phyloP scores from a whole-genome alignment of 2,329 filamentous ascomycete species.

The Aspergillus costaricaensis region DNA sequence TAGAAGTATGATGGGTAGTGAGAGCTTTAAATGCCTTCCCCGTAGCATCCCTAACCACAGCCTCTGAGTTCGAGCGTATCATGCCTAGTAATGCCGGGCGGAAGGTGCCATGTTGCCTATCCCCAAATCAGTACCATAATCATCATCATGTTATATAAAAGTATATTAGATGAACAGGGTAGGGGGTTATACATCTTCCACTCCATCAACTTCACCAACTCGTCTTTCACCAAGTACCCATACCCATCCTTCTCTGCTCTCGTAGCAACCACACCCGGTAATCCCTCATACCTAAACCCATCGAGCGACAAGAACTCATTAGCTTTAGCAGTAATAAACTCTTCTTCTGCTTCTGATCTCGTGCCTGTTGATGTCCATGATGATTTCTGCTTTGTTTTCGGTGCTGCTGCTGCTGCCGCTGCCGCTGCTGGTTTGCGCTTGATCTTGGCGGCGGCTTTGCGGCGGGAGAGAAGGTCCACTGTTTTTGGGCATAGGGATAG shows the following conservation, averaged over 20 bases:
- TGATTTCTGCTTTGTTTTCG: slow-evolving; percentile 12
- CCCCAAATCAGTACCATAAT: neutral
- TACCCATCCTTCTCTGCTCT: slow-evolving; percentile 13
- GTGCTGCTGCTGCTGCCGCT: too few relatives aligned
- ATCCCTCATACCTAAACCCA: slow-evolving; percentile 39
- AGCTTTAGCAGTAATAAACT: neutral
- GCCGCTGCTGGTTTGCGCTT: slow-evolving; percentile 15
- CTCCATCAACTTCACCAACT: slow-evolving; percentile 42
- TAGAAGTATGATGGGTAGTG: neutral
- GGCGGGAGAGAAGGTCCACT: slow-evolving; percentile 26
- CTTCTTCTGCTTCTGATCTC: neutral
- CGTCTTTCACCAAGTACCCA: slow-evolving; percentile 34
- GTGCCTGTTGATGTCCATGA: slow-evolving; percentile 7
- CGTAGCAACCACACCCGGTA: slow-evolving; percentile 30
- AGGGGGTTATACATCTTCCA: slow-evolving; percentile 46
- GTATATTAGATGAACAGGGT: neutral
- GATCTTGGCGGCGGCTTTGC: slow-evolving; percentile 24
- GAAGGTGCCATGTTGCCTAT: slow-evolving; percentile 43
- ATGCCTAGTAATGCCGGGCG: slow-evolving; percentile 45
- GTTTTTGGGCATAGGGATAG: slow-evolving; percentile 31
- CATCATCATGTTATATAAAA: too few relatives aligned
- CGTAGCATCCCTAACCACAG: slow-evolving; percentile 30
- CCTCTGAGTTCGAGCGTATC: slow-evolving; percentile 38
- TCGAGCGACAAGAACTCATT: slow-evolving; percentile 36
- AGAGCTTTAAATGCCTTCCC: slow-evolving; percentile 27